Evolutionary conservation across 225 moss, liverwort and hornwort genomes (phyloP).

Genomic region (Marchantia paleacea): DNA sequence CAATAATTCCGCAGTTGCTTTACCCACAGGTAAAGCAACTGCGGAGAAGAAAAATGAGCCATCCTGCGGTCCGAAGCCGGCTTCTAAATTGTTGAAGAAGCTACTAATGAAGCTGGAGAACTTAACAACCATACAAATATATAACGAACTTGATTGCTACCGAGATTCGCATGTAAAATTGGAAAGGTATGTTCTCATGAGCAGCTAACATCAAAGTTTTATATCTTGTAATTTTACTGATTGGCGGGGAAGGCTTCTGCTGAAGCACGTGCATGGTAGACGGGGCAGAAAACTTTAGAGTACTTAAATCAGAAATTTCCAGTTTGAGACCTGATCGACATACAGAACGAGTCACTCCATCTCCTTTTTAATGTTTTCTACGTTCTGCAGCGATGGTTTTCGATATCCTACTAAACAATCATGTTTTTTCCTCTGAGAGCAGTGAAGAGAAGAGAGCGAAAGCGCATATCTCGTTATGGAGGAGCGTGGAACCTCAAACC

Average conservation of each 20-base stretch:
- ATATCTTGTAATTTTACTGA: background rate
- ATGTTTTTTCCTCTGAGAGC: background rate
- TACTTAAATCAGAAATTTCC: background rate
- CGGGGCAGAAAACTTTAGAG: background rate
- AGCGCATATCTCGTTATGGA: slow-evolving; percentile 17
- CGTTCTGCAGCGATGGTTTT: background rate
- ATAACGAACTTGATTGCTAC: slow-evolving; percentile 12
- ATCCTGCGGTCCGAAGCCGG: background rate
- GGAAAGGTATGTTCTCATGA: background rate
- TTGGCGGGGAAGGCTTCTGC: background rate
- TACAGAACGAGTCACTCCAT: too few relatives aligned
- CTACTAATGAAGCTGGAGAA: background rate
- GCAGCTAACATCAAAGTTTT: background rate
- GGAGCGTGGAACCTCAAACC: slow-evolving; percentile 6
- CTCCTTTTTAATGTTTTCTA: too few relatives aligned
- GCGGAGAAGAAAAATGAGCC: background rate
- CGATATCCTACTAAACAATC: background rate
- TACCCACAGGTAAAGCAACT: too few relatives aligned
- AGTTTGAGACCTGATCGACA: background rate
- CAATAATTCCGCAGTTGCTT: background rate
- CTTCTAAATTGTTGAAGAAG: background rate
- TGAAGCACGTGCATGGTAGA: background rate
- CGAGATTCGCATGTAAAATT: background rate
- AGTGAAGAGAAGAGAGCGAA: background rate
- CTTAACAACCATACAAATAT: background rate